Base-by-base conservation (phyloP, 2,329 filamentous ascomycete genomes). In the Beauveria bassiana region DNA sequence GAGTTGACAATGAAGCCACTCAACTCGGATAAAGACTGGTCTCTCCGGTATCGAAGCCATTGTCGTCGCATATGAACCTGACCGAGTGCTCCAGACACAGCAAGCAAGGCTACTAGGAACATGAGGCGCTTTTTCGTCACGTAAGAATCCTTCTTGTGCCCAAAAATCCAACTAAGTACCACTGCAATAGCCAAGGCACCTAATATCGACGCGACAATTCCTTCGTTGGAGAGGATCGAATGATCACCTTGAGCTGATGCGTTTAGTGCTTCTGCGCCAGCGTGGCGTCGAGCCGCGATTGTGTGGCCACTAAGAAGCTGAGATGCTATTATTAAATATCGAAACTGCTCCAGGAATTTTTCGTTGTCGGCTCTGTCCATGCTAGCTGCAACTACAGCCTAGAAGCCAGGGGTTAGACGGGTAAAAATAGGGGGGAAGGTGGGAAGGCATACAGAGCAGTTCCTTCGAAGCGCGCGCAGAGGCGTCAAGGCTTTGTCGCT, bases 321-420 rank as follows among this genome's bases (percentile, higher is more conserved):
- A 24, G 93, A 97, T 56, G 92, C 92, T 70, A 97, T 89, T 66
- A 97, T 90, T 24, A 90, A 89, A 75, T 97, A 97, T 65, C 93
- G 89, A 70, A 97, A 97, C 70, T 92, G 89, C 74, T 97, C 93
- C 63, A 96, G 81, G 69, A 97, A 96, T 66, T 87, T 87, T 67
- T 88, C 83, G 71, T 93, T 96, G 68, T 96, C 92, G 67, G 84
- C 86, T 66, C 87, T 82, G 61, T 90, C 87, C 65, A 96, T 82
- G 64, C 85, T 83, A 46, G 87, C 86, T 66, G 88, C 89, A 62
- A 93, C 82, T 10, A 84, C 88, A 68, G 81, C 83, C 87, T 90
- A 69, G 43, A 66, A 51, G 46, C 18, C 12, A 14, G 16, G 56
- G 22, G 61, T 64, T 59, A 52, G 56, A 55, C 14, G 14, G 34